A percentile compares a stretch with the other conserved stretches of the same genome.
Conservation (phyloP, 202 grass and related monocot genomes). For the Musa balbisiana region DNA sequence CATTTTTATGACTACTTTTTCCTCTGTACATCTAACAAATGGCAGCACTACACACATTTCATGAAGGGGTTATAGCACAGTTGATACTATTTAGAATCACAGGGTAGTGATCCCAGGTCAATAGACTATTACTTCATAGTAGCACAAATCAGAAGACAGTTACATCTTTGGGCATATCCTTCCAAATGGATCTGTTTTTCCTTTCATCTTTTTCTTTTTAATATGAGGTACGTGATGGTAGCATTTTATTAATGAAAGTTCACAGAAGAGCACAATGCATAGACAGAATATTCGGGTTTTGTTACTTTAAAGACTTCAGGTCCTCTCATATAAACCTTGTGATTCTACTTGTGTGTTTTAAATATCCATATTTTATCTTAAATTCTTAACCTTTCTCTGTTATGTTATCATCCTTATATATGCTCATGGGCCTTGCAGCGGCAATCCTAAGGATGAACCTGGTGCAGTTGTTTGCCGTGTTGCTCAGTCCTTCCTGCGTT, state of each 20-base stretch:
- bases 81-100: not conserved
- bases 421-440: constrained; percentile 28
- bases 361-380: not conserved
- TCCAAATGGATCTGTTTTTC: too few species aligned
- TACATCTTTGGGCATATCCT: too few species aligned
- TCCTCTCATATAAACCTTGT: not conserved
- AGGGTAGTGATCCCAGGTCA: not conserved
- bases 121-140: not conserved
- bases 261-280: not conserved
- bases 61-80: not conserved
- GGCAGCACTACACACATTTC: not conserved
- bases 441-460: constrained; percentile 90
- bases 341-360: not conserved
- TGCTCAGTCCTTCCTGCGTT: constrained; percentile 70
- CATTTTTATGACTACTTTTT: not conserved
- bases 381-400: not conserved
- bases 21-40: constrained; percentile 15
- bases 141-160: not conserved
- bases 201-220: not conserved
- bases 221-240: not conserved
- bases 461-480: constrained; percentile 90
- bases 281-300: not conserved
- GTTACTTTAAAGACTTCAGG: not conserved
- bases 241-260: not conserved
- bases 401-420: not conserved